phyloP scores from a whole-genome alignment of 169 alveolate genomes.

The Perkinsus olseni region DNA sequence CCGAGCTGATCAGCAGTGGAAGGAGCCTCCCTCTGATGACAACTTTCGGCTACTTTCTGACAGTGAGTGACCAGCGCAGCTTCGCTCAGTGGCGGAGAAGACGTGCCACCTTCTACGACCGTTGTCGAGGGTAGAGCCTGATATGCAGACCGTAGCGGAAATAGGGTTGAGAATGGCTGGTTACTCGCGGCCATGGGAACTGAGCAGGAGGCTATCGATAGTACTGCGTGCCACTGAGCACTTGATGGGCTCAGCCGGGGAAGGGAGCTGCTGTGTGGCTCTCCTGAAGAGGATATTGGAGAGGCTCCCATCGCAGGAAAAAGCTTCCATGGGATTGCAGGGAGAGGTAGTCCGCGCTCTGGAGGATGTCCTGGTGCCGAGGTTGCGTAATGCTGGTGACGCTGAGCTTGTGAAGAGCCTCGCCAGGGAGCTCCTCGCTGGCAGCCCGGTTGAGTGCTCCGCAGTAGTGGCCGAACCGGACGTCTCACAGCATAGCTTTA shows the following conservation, averaged over 20 bases:
- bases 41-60: too few relatives aligned
- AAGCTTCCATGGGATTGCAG: too few relatives aligned
- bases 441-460: not conserved
- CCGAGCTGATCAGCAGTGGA: too few relatives aligned
- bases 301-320: too few relatives aligned
- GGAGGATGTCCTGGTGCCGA: not conserved
- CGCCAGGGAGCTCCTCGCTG: not conserved
- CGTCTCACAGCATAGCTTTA: too few relatives aligned
- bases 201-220: not conserved
- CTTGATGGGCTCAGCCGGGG: not conserved
- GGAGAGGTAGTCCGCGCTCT: too few relatives aligned
- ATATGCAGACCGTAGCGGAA: not conserved
- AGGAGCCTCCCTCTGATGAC: too few relatives aligned
- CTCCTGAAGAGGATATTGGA: not conserved
- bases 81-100: too few relatives aligned
- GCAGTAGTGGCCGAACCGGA: not conserved
- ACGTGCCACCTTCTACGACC: not conserved
- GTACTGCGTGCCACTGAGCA: not conserved
- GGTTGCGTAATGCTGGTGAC: too few relatives aligned
- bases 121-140: not conserved
- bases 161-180: not conserved
- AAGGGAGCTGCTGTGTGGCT: too few relatives aligned
- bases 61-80: too few relatives aligned
- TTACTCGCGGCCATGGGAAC: not conserved
- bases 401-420: too few relatives aligned